Base-by-base conservation (phyloP, 768 basidiomycete species). In the Hemileccinum impolitum region DNA sequence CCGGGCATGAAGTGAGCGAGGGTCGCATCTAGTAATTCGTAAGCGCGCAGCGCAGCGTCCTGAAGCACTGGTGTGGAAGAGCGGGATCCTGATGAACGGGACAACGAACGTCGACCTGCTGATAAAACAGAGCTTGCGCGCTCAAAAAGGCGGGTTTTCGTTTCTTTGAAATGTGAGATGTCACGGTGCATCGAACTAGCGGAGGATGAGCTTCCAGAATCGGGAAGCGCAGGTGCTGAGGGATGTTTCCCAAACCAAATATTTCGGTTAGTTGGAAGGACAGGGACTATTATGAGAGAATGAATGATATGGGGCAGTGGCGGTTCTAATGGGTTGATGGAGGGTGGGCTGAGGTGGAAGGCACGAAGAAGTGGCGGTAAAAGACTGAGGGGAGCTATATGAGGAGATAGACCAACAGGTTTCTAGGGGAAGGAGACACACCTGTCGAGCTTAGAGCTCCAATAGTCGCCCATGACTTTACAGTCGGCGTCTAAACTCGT, bases 281-380 rank as follows among this genome's bases (percentile, higher is more conserved):
- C 73, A 37, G 94, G 94, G 48, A 94, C 79, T 30, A 77, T 80
- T 51, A 94, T 88, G 39, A 96, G 76, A 10, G 81, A 73, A 61
- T 96, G 90, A 35, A 95, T 85, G 45, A 85, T 76, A 52, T 95
- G 87, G 1, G 88, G 84, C 30, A 96, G 68, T 0, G 94, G 91
- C 0, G 85, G 68, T 0, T 80, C 71, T 32, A 95, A 71, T 2
- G 90, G 91, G 3, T 72, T 74, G 10, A 78, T 76, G 44, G 78
- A 81, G 6, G 78, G 74, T 4, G 78, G 82, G 19, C 88, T 75
- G n/a, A 74, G 60, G 53, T 81, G 75, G 66, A 93, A 88, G 6
- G 82, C 75, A 26, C 82, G 80, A 34, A 94, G 72, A 19, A 92
- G 75, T 1, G 87, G 81, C 8, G 80, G 73, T 17, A 95, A 75